Conservation (phyloP, 1,139 yeast species). For the Yamadazyma jaroonii region DNA sequence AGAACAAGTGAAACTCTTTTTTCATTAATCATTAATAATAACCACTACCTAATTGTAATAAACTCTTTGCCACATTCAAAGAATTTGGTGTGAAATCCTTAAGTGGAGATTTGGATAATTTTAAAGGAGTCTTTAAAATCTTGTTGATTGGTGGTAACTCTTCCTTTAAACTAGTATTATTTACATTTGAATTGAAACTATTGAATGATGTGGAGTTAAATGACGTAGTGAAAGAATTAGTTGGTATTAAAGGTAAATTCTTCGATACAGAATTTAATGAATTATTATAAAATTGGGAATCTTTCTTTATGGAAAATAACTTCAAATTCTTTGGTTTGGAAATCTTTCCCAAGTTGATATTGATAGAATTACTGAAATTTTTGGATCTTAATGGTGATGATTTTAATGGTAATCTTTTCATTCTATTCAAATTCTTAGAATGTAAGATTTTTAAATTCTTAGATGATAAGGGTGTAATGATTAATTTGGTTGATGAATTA, state of each 20-base stretch:
- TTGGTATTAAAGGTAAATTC: not conserved
- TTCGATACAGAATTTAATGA: constrained; percentile 1
- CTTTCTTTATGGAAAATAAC: constrained; percentile 33
- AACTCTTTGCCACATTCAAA: constrained; percentile 47
- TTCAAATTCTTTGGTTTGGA: constrained; percentile 20
- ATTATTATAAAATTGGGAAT: constrained; percentile 23
- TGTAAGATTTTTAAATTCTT: constrained; percentile 2
- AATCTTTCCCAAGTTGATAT: constrained; percentile 9
- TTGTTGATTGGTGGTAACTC: constrained; percentile 42
- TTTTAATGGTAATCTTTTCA: constrained; percentile 12
- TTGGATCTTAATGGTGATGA: constrained; percentile 1
- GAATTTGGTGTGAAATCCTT: constrained; percentile 46
- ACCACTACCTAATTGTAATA: constrained; percentile 40
- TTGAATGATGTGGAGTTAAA: constrained; percentile 1
- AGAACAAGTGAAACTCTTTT: not conserved
- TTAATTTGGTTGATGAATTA: constrained; percentile 16
- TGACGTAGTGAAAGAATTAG: not conserved
- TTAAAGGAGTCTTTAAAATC: constrained; percentile 46
- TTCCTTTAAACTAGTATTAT: constrained; percentile 2
- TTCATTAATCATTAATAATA: constrained; percentile 11
- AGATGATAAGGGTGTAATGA: constrained; percentile 15
- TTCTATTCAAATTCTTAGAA: constrained; percentile 10
- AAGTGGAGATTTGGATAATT: constrained; percentile 24
- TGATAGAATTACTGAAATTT: constrained; percentile 6
- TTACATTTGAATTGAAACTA: constrained; percentile 3